Conservation (phyloP, 257 asterid genomes). For the Euphrasia confusa region DNA sequence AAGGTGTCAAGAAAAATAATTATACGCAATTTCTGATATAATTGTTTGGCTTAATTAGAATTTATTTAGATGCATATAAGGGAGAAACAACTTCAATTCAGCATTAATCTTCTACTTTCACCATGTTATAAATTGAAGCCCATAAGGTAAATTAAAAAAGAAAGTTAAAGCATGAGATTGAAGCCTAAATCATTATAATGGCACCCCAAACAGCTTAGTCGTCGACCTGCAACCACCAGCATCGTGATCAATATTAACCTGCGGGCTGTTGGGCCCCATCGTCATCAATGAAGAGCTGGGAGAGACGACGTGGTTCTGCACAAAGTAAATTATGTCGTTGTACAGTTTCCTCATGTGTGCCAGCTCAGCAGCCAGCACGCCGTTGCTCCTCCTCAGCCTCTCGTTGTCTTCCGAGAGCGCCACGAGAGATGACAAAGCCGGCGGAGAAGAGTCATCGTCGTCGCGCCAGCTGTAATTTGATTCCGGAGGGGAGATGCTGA, state of each 20-base stretch:
- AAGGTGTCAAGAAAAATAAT: too few species aligned
- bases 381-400: conserved; percentile 70
- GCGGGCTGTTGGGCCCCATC: conserved; percentile 16
- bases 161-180: conserved; percentile 77
- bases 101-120: too few species aligned
- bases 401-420: conserved; percentile 82
- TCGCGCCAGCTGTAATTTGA: conserved; percentile 67
- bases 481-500: conserved; percentile 86
- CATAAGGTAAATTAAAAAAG: too few species aligned
- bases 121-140: too few species aligned
- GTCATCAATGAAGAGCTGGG: conserved; percentile 31
- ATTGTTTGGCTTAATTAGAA: too few species aligned
- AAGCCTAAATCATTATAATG: conserved; percentile 64
- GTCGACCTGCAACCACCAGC: conserved; percentile 13
- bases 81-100: too few species aligned
- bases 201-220: conserved; percentile 79
- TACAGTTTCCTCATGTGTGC: conserved; percentile 90
- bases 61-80: too few species aligned
- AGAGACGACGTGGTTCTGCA: conserved; percentile 82
- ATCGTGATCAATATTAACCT: conserved; percentile 35
- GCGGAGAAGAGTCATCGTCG: conserved; percentile 43
- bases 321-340: conserved; percentile 83
- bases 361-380: conserved; percentile 66
- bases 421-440: conserved; percentile 22
- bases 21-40: too few species aligned